Conservation (phyloP, 2,329 filamentous ascomycete species). For the Diaporthe nobilis region DNA sequence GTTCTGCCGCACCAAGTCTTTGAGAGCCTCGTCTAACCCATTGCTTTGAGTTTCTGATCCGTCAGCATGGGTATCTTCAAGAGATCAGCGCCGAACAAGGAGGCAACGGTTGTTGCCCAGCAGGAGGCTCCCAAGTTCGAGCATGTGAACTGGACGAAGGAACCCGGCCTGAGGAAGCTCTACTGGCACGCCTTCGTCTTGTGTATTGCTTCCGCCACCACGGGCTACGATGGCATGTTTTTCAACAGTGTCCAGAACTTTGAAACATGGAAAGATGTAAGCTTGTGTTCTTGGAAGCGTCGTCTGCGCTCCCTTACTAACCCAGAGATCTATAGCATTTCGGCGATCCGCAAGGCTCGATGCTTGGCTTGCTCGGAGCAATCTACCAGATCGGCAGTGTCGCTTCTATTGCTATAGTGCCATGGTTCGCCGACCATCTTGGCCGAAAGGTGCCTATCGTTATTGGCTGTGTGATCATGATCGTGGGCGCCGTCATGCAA, state of each 20-base stretch:
- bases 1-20: background rate
- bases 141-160: slow-evolving; percentile 65
- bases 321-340: slow-evolving; percentile 55
- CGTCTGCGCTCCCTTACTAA: background rate
- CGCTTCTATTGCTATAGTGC: slow-evolving; percentile 69
- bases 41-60: background rate
- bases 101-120: slow-evolving; percentile 51
- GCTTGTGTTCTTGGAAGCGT: background rate
- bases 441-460: slow-evolving; percentile 68
- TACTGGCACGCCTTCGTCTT: slow-evolving; percentile 67
- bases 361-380: slow-evolving; percentile 68
- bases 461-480: slow-evolving; percentile 68
- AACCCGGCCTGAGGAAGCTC: slow-evolving; percentile 69
- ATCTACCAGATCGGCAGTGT: slow-evolving; percentile 73
- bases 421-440: slow-evolving; percentile 67
- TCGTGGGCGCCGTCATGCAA: slow-evolving; percentile 69
- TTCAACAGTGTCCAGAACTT: slow-evolving; percentile 62
- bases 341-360: slow-evolving; percentile 57
- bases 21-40: slow-evolving; percentile 1
- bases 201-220: slow-evolving; percentile 69
- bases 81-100: slow-evolving; percentile 46
- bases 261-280: slow-evolving; percentile 56
- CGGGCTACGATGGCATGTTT: slow-evolving; percentile 67
- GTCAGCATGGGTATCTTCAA: slow-evolving; percentile 48
- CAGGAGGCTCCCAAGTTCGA: slow-evolving; percentile 66